Evolutionary conservation across 73 alveolate genomes (phyloP).

Genomic region (Durusdinium trenchii): DNA sequence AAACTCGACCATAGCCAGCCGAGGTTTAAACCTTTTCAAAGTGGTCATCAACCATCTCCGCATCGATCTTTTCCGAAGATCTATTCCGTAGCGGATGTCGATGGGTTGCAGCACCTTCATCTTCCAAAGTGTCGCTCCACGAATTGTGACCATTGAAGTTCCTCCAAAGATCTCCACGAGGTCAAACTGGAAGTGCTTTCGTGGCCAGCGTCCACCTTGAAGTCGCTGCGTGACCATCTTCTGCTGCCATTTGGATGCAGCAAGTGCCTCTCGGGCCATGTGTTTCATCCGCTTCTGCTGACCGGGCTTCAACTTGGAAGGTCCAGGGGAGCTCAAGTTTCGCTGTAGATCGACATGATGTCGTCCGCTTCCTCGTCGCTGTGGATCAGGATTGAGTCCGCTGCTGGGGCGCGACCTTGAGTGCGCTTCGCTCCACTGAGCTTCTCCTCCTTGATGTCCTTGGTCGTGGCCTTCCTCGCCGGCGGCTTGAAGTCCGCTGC

Average conservation of each 20-base stretch:
- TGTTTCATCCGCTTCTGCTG: neutral
- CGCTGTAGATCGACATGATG: neutral
- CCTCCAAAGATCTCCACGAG: slow-evolving; percentile 25
- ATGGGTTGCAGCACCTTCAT: neutral
- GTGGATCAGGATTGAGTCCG: too few relatives aligned
- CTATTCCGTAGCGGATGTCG: slow-evolving; percentile 25
- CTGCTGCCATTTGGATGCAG: neutral
- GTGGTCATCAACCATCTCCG: neutral
- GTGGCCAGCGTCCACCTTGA: neutral
- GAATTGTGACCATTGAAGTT: neutral
- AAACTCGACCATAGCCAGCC: slow-evolving; percentile 13
- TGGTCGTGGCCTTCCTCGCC: neutral
- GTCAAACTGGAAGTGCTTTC: neutral
- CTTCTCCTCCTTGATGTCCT: too few relatives aligned
- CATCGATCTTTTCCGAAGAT: neutral
- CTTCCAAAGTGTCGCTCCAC: neutral
- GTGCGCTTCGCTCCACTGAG: slow-evolving; percentile 18
- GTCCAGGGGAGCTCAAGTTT: neutral
- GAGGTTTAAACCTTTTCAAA: neutral
- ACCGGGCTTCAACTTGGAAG: neutral
- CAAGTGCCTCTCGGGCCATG: neutral
- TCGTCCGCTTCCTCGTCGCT: neutral
- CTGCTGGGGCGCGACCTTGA: neutral
- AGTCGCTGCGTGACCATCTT: neutral
- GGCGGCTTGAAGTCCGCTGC: neutral